Evolutionary conservation across 371 early-diverging fungal species (phyloP).

Genomic region (Saksenaea vasiformis): DNA sequence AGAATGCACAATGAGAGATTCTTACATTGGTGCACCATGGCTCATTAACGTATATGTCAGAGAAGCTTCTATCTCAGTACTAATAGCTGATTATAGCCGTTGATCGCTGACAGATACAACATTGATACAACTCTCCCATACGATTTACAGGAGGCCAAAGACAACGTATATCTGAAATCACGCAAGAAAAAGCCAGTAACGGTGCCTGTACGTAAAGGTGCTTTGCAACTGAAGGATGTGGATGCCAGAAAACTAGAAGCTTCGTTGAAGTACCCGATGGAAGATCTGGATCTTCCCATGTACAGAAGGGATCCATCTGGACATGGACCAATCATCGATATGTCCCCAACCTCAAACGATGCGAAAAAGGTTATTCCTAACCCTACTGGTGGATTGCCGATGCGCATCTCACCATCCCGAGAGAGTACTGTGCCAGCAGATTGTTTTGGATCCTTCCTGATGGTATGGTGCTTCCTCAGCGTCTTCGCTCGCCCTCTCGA

Average conservation of each 20-base stretch:
- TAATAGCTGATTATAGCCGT: conserved; percentile 22
- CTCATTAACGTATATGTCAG: conserved; percentile 55
- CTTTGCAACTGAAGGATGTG: conserved; percentile 12
- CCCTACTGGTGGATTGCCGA: conserved; percentile 35
- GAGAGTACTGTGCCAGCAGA: conserved; percentile 32
- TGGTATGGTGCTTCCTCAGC: conserved; percentile 49
- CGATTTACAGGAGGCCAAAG: conserved; percentile 45
- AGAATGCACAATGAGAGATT: conserved; percentile 67
- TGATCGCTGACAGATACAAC: conserved; percentile 45
- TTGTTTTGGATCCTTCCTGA: conserved; percentile 37
- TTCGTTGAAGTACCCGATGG: conserved; percentile 59
- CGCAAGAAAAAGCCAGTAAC: conserved; percentile 38
- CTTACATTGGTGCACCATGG: conserved; percentile 77
- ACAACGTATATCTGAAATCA: conserved; percentile 47
- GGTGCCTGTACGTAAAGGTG: conserved; percentile 12
- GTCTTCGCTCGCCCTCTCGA: conserved; percentile 42
- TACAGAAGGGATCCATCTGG: conserved; percentile 39
- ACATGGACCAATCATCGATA: conserved; percentile 30
- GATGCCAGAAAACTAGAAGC: conserved; percentile 38
- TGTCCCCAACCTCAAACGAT: conserved; percentile 31
- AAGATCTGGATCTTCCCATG: conserved; percentile 56
- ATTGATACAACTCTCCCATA: conserved; percentile 54
- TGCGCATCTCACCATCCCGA: conserved; percentile 21
- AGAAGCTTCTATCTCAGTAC: not conserved
- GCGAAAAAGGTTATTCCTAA: conserved; percentile 16